A percentile compares a stretch with the other conserved stretches of the same genome.
These are phyloP conservation scores for Melampsora abietis-canadensis DNA, from an alignment of 1,284 basidiomycete genomes.

Conservation along the genomic window DNA sequence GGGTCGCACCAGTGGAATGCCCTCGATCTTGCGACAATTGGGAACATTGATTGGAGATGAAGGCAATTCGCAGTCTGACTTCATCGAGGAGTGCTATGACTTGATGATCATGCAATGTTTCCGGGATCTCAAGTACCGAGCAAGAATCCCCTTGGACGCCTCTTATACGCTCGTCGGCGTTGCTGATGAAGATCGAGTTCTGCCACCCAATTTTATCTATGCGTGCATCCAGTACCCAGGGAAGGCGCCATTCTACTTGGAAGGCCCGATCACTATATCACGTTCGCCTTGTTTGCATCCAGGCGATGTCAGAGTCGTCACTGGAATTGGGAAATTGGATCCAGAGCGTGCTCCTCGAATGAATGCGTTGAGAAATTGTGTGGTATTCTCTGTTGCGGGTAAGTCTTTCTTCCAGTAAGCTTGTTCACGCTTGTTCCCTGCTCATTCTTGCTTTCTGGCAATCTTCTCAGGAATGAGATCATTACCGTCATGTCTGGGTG, in stretches of 20 bases:
- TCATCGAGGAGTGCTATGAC: conserved; percentile 60
- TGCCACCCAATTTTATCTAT: conserved; percentile 63
- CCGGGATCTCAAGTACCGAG: conserved; percentile 65
- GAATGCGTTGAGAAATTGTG: conserved; percentile 62
- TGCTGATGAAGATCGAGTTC: conserved; percentile 70
- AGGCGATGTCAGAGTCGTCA: conserved; percentile 69
- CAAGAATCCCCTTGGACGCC: conserved; percentile 66
- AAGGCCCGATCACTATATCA: conserved; percentile 63
- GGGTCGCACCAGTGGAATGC: conserved; percentile 60
- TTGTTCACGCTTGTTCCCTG: neutral
- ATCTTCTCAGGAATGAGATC: conserved; percentile 60
- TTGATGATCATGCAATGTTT: conserved; percentile 64
- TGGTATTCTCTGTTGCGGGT: conserved; percentile 69
- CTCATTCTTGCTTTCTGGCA: neutral
- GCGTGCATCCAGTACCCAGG: conserved; percentile 64
- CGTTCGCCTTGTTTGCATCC: conserved; percentile 68
- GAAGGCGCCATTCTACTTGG: conserved; percentile 59
- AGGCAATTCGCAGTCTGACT: conserved; percentile 52
- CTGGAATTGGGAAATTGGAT: conserved; percentile 67
- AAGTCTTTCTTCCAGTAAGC: conserved; percentile 45
- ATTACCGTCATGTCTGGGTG: conserved; percentile 65
- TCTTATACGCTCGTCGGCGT: conserved; percentile 69
- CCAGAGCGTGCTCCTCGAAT: conserved; percentile 58
- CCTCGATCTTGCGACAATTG: conserved; percentile 59
- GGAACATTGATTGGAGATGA: conserved; percentile 59